Conservation (phyloP, 345 rosid genomes). For the Noccaea caerulescens region DNA sequence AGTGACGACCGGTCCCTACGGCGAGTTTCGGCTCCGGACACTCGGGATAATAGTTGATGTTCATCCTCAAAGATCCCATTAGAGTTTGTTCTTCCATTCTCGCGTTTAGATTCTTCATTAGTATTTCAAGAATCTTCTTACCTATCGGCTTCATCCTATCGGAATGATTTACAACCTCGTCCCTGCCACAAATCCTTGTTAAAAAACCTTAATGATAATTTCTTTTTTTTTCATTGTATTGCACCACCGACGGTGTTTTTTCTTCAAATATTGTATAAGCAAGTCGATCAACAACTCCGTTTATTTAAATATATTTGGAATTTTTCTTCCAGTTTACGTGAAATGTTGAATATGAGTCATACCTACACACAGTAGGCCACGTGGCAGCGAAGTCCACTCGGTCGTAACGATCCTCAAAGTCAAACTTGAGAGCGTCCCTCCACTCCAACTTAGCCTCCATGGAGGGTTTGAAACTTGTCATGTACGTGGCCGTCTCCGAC, state of each 20-base stretch:
- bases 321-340: too few species aligned
- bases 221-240: background rate
- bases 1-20: constrained; percentile 42
- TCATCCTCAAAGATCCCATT: constrained; percentile 39
- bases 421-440: constrained; percentile 48
- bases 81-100: constrained; percentile 27
- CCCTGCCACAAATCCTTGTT: constrained; percentile 34
- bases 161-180: constrained; percentile 45
- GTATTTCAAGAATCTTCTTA: constrained; percentile 37
- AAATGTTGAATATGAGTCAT: background rate
- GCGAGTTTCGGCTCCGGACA: constrained; percentile 45
- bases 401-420: background rate
- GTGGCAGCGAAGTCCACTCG: constrained; percentile 11
- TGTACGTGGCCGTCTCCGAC: constrained; percentile 32
- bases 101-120: constrained; percentile 43
- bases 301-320: too few species aligned
- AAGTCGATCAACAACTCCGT: too few species aligned
- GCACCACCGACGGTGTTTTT: too few species aligned
- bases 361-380: constrained; percentile 36
- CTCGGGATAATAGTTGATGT: constrained; percentile 43
- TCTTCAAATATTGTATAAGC: too few species aligned
- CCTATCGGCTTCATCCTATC: constrained; percentile 37
- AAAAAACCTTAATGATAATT: background rate
- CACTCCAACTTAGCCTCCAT: constrained; percentile 43
- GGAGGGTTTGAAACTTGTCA: constrained; percentile 35